Conservation (phyloP, 1,284 basidiomycete genomes). For the Ganoderma meredithae region DNA sequence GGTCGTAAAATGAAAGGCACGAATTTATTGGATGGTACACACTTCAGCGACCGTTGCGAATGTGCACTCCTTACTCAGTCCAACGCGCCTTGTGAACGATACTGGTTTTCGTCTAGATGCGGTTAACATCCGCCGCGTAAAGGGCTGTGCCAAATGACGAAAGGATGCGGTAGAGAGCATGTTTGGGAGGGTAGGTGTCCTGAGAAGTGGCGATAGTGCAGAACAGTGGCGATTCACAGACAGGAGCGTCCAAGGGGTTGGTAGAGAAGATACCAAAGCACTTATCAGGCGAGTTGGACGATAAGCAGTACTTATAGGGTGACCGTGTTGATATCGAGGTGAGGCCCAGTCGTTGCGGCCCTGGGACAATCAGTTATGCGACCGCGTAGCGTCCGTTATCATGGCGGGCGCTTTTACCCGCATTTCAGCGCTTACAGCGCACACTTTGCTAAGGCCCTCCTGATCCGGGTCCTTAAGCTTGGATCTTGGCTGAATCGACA, state of each 20-base stretch:
- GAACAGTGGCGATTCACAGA: background rate
- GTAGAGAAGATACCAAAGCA: background rate
- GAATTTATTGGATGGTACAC: background rate
- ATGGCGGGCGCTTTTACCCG: slow-evolving; percentile 11
- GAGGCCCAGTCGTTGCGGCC: background rate
- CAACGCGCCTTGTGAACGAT: background rate
- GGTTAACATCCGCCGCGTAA: slow-evolving; percentile 18
- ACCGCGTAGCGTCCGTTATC: slow-evolving; percentile 11
- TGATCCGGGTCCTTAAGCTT: no score
- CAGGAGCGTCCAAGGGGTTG: background rate
- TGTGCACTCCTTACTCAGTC: slow-evolving; percentile 10
- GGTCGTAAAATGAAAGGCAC: background rate
- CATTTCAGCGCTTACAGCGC: background rate
- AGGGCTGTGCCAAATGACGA: slow-evolving; percentile 12
- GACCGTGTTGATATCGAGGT: background rate
- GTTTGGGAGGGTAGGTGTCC: background rate
- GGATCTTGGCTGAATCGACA: no score
- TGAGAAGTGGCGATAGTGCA: no score
- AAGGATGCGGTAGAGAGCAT: slow-evolving; percentile 19
- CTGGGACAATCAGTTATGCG: background rate
- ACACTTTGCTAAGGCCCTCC: no score
- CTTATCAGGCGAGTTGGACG: slow-evolving; percentile 2
- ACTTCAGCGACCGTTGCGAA: slow-evolving; percentile 35
- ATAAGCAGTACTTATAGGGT: background rate
- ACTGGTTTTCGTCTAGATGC: background rate